phyloP scores from a whole-genome alignment of 1,284 basidiomycete genomes.

The Trametes pubescens region DNA sequence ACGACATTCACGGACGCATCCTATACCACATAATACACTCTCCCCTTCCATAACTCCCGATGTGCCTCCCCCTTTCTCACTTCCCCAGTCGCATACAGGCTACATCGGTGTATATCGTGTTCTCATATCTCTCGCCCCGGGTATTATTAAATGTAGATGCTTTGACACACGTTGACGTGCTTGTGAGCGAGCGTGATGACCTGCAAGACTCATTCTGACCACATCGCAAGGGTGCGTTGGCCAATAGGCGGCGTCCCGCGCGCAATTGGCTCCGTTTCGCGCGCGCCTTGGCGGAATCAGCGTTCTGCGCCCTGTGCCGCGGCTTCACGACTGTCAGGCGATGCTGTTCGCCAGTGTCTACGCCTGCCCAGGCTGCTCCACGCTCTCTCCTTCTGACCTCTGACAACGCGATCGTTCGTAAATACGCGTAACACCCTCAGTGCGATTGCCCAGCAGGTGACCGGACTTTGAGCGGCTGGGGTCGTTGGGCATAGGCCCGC shows the following conservation, averaged over 20 bases:
- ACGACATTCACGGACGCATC: slow-evolving; percentile 41
- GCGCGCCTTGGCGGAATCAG: not conserved
- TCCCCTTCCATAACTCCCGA: slow-evolving; percentile 33
- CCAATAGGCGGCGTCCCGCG: slow-evolving; percentile 15
- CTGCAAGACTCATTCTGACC: slow-evolving; percentile 10
- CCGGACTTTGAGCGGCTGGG: slow-evolving; percentile 32
- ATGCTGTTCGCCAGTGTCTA: slow-evolving; percentile 4
- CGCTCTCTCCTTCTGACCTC: slow-evolving; percentile 9
- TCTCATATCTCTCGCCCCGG: slow-evolving; percentile 32
- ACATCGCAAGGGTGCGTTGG: not conserved
- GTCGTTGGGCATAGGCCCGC: slow-evolving; percentile 14
- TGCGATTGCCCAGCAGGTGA: slow-evolving; percentile 20
- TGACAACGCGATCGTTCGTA: slow-evolving; percentile 21
- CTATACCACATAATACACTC: slow-evolving; percentile 40
- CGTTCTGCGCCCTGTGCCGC: not conserved
- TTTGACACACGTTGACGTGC: slow-evolving; percentile 16
- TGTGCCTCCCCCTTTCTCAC: slow-evolving; percentile 27
- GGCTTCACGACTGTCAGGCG: slow-evolving; percentile 13
- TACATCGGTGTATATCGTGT: slow-evolving; percentile 35
- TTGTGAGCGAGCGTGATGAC: not conserved
- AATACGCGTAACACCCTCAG: slow-evolving; percentile 17
- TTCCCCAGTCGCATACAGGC: slow-evolving; percentile 25
- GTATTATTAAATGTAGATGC: slow-evolving; percentile 38
- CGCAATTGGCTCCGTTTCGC: slow-evolving; percentile 4
- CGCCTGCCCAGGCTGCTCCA: slow-evolving; percentile 26